Conservation (phyloP, 2,329 filamentous ascomycete genomes). For the Nothophaeocryptopus gaeumannii region DNA sequence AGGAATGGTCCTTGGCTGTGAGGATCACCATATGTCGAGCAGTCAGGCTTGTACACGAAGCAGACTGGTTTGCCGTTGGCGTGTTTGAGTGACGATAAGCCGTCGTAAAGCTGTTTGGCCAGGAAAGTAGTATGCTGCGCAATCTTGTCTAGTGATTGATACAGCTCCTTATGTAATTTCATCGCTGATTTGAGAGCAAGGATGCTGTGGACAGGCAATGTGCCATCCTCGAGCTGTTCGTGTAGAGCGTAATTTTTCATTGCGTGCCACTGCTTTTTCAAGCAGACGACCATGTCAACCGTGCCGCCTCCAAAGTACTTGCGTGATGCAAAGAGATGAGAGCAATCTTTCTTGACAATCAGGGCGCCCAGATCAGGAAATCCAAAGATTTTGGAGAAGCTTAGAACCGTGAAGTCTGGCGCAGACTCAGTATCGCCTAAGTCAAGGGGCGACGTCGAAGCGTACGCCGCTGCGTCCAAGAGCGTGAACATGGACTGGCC, state of each 20-base stretch:
- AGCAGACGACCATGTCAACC: constrained; percentile 75
- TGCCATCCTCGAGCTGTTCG: constrained; percentile 85
- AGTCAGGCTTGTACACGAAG: constrained; percentile 54
- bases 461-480: constrained; percentile 79
- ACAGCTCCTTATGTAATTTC: constrained; percentile 65
- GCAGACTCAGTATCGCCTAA: constrained; percentile 59
- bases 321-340: constrained; percentile 59
- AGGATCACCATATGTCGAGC: constrained; percentile 16
- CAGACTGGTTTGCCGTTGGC: constrained; percentile 66
- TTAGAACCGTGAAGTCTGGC: constrained; percentile 83
- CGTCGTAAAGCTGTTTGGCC: constrained; percentile 56
- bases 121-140: constrained; percentile 70
- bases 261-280: constrained; percentile 80
- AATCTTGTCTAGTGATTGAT: constrained; percentile 63
- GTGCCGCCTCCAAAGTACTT: constrained; percentile 93
- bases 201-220: constrained; percentile 85
- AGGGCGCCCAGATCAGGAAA: constrained; percentile 88
- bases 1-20: constrained; percentile 68
- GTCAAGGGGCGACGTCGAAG: constrained; percentile 73
- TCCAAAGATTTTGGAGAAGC: constrained; percentile 97
- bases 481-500: constrained; percentile 56
- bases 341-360: constrained; percentile 71
- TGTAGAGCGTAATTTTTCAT: constrained; percentile 70
- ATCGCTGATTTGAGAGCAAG: constrained; percentile 76
- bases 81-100: constrained; percentile 63